Conservation (phyloP, 2,329 filamentous ascomycete genomes). For the Bimuria novae-zelandiae region DNA sequence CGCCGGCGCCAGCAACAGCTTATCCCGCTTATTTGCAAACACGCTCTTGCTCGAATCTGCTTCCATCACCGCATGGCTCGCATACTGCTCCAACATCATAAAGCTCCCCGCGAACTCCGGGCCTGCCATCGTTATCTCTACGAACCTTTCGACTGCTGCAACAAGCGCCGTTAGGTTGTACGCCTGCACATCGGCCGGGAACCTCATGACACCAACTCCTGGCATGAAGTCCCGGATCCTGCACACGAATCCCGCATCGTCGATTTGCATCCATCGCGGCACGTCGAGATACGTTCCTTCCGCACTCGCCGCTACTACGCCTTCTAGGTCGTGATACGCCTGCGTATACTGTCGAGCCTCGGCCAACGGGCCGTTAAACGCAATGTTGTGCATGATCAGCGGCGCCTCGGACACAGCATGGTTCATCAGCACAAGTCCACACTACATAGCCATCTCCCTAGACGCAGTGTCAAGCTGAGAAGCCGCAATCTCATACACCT, state of each 20-base stretch:
- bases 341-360: background rate
- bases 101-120: constrained; percentile 4
- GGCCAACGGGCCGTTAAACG: constrained; percentile 4
- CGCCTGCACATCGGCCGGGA: constrained; percentile 13
- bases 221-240: constrained; percentile 4
- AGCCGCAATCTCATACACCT: constrained; percentile 9
- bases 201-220: constrained; percentile 5
- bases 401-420: background rate
- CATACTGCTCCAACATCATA: constrained; percentile 16
- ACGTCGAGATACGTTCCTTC: constrained; percentile 15
- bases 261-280: constrained; percentile 1
- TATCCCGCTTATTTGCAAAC: background rate
- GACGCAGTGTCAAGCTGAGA: constrained; percentile 4
- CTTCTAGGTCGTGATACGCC: constrained; percentile 6
- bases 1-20: constrained; percentile 4
- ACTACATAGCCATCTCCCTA: constrained; percentile 4
- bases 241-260: constrained; percentile 6
- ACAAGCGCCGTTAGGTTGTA: constrained; percentile 16
- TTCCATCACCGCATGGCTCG: background rate
- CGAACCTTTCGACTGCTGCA: constrained; percentile 1
- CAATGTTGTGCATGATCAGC: constrained; percentile 7
- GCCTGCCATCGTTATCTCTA: background rate
- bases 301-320: background rate
- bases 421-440: constrained; percentile 2
- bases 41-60: background rate